Evolutionary conservation across 2,329 filamentous ascomycete species (phyloP).

Genomic region (Fusarium setosum): DNA sequence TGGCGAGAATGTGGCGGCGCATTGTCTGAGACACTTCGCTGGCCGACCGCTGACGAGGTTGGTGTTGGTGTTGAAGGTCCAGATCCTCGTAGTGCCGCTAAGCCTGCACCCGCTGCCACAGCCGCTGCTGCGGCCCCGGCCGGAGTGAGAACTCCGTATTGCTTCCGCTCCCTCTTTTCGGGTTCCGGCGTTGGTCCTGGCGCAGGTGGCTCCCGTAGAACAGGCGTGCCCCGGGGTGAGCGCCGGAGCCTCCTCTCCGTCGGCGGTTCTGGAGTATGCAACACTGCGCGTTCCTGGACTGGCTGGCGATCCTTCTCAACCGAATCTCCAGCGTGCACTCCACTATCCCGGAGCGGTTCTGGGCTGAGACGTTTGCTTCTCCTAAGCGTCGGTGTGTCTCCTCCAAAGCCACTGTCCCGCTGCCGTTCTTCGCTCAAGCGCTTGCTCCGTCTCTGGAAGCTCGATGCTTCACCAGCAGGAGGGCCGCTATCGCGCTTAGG

Average conservation of each 20-base stretch:
- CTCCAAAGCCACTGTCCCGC: conserved; percentile 63
- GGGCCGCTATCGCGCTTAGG: conserved; percentile 50
- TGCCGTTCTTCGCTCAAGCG: conserved; percentile 50
- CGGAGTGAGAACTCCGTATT: conserved; percentile 44
- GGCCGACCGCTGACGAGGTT: conserved; percentile 10
- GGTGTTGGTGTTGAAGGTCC: conserved; percentile 27
- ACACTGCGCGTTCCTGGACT: conserved; percentile 29
- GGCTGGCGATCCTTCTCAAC: conserved; percentile 32
- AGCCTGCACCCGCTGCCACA: conserved; percentile 24
- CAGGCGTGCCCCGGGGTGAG: conserved; percentile 52
- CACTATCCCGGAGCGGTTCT: conserved; percentile 63
- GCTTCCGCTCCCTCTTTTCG: conserved; percentile 52
- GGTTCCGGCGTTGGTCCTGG: conserved; percentile 56
- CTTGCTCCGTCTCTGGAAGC: conserved; percentile 51
- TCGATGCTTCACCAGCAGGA: conserved; percentile 51
- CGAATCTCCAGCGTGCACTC: conserved; percentile 65
- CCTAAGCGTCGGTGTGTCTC: conserved; percentile 56
- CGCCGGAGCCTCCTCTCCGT: conserved; percentile 44
- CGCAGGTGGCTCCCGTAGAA: conserved; percentile 53
- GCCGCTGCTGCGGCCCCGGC: conserved; percentile 23
- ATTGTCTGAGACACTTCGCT: conserved; percentile 54
- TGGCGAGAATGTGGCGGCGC: conserved; percentile 30
- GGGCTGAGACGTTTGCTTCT: conserved; percentile 49
- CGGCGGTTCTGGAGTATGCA: conserved; percentile 44
- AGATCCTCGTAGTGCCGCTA: conserved; percentile 28